A percentile compares a stretch with the other conserved stretches of the same genome.
phyloP scores from a whole-genome alignment of 495 filamentous ascomycete species.

The Penicillium verhagenii region DNA sequence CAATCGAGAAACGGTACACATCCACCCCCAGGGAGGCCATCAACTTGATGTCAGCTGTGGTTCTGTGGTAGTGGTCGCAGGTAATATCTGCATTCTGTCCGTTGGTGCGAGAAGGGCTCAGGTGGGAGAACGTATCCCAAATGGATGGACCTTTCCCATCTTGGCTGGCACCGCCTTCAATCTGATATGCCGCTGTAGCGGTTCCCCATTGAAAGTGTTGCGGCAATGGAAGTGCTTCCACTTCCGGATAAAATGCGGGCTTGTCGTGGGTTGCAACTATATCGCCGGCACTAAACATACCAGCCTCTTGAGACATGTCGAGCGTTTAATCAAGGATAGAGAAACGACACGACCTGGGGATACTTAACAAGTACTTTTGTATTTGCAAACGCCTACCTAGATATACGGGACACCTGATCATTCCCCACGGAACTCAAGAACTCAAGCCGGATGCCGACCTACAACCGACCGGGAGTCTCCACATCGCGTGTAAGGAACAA shows the following conservation, averaged over 20 bases:
- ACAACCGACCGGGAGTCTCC: no score
- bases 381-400: no score
- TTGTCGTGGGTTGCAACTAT: not conserved
- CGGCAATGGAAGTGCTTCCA: conserved; percentile 8
- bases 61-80: conserved; percentile 68
- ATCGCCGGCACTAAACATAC: not conserved
- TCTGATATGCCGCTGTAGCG: conserved; percentile 48
- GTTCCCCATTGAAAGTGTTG: conserved; percentile 35
- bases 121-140: conserved; percentile 69
- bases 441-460: no score
- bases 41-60: conserved; percentile 65
- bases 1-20: conserved; percentile 68
- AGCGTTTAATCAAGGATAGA: no score
- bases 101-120: conserved; percentile 66
- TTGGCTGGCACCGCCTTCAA: conserved; percentile 63
- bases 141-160: conserved; percentile 69
- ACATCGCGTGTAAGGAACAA: no score
- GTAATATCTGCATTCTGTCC: conserved; percentile 63
- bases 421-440: not conserved
- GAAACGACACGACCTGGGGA: no score
- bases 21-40: conserved; percentile 62
- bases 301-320: not conserved
- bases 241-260: not conserved
- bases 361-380: no score
- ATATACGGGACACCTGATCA: no score